A percentile compares a stretch with the other conserved stretches of the same genome.
phyloP scores from a whole-genome alignment of 2,329 filamentous ascomycete genomes.

The Fusarium coicis region DNA sequence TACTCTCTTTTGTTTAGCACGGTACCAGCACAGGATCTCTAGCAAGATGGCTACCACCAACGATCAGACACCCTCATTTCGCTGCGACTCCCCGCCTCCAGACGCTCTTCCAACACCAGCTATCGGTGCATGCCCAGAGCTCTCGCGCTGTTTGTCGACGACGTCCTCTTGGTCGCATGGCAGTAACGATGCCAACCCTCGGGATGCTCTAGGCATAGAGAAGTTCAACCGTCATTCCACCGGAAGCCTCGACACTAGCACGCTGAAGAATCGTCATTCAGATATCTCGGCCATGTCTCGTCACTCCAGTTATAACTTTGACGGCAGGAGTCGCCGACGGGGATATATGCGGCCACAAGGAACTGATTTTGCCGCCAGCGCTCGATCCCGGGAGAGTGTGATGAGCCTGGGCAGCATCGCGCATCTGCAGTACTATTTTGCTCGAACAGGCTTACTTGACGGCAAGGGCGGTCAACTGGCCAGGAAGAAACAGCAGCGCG shows the following conservation, averaged over 20 bases:
- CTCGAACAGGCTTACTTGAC: constrained; percentile 90
- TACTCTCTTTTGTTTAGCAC: constrained; percentile 1
- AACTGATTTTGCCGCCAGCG: constrained; percentile 90
- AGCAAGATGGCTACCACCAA: constrained; percentile 50
- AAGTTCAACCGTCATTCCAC: constrained; percentile 71
- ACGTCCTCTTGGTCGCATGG: constrained; percentile 68
- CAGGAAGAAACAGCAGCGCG: constrained; percentile 72
- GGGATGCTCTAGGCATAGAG: constrained; percentile 67
- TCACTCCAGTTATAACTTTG: constrained; percentile 59
- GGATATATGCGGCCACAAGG: constrained; percentile 90
- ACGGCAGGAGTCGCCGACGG: constrained; percentile 65
- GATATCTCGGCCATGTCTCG: constrained; percentile 52
- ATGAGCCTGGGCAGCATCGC: constrained; percentile 96
- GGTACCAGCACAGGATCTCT: neutral
- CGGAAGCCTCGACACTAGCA: constrained; percentile 66
- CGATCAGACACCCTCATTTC: constrained; percentile 49
- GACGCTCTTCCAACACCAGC: constrained; percentile 71
- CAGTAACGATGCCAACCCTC: constrained; percentile 59
- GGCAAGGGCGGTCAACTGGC: constrained; percentile 90
- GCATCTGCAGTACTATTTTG: constrained; percentile 98
- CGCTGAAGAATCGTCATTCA: constrained; percentile 59
- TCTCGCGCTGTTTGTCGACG: constrained; percentile 73
- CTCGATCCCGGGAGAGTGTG: constrained; percentile 90
- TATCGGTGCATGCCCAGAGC: constrained; percentile 66
- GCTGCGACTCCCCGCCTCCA: constrained; percentile 72